These are phyloP conservation scores for Pseudogymnoascus sp. DNA, from an alignment of 2,329 filamentous ascomycete genomes.

Conservation along the genomic window DNA sequence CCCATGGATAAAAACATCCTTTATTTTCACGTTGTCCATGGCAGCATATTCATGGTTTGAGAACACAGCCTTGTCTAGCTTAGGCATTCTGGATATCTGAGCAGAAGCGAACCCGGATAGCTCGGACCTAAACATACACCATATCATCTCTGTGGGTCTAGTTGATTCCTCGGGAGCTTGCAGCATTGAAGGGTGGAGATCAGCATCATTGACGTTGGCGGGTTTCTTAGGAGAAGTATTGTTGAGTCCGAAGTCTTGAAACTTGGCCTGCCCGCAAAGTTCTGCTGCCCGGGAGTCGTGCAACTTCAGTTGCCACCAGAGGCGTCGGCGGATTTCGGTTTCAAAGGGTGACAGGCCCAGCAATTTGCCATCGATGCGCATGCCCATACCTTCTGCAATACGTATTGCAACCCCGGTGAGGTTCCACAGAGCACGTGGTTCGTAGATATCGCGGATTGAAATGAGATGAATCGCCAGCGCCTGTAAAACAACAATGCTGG, in stretches of 20 bases:
- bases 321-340: conserved; percentile 57
- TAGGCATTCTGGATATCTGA: conserved; percentile 8
- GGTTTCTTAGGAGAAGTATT: conserved; percentile 37
- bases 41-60: conserved; percentile 13
- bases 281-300: conserved; percentile 25
- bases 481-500: conserved; percentile 52
- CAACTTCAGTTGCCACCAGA: conserved; percentile 54
- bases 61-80: conserved; percentile 5
- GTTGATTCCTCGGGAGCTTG: conserved; percentile 41
- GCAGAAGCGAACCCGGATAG: conserved; percentile 11
- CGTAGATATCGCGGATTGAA: conserved; percentile 33
- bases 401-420: conserved; percentile 54
- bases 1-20: conserved; percentile 9
- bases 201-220: conserved; percentile 53
- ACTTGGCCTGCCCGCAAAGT: conserved; percentile 21
- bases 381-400: conserved; percentile 60
- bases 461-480: conserved; percentile 49
- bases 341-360: conserved; percentile 54
- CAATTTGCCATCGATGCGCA: conserved; percentile 53
- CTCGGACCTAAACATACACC: conserved; percentile 11
- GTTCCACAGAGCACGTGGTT: conserved; percentile 54
- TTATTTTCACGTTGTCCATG: conserved; percentile 11
- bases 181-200: conserved; percentile 48
- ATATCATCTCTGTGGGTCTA: conserved; percentile 48
- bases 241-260: conserved; percentile 19